phyloP scores from a whole-genome alignment of 2,329 filamentous ascomycete genomes.

The Apiospora malaysiana region DNA sequence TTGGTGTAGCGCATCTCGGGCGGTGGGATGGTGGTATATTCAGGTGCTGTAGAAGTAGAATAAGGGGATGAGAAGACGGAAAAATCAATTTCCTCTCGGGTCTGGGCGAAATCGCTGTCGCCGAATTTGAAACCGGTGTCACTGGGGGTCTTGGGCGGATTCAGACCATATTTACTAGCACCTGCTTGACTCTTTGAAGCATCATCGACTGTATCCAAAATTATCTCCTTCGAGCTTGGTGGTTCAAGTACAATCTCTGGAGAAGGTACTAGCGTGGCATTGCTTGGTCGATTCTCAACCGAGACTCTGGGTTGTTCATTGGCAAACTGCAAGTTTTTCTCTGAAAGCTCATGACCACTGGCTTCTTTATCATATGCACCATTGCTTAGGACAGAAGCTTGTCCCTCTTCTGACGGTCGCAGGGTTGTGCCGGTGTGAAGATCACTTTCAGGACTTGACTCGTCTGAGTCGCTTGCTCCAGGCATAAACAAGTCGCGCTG shows the following conservation, averaged over 20 bases:
- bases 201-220: not conserved
- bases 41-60: conserved; percentile 16
- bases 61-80: conserved; percentile 23
- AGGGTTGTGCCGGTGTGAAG: not conserved
- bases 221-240: not conserved
- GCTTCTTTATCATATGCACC: not conserved
- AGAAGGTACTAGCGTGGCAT: conserved; percentile 5
- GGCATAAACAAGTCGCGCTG: conserved; percentile 11
- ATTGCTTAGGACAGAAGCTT: not conserved
- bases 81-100: conserved; percentile 27
- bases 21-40: not conserved
- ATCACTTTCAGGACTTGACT: not conserved
- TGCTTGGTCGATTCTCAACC: not conserved
- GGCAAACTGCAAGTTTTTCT: not conserved
- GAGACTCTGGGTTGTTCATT: not conserved
- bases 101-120: conserved; percentile 25
- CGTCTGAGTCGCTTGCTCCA: not conserved
- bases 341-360: not conserved
- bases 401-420: not conserved
- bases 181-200: not conserved
- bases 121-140: not conserved
- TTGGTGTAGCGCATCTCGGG: not conserved
- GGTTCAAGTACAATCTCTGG: not conserved
- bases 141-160: conserved; percentile 4
- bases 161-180: not conserved